Evolutionary conservation across 345 rosid genomes (phyloP), one percentile per base, ranked within the genome.

Genomic region (Bruguiera parviflora): DNA sequence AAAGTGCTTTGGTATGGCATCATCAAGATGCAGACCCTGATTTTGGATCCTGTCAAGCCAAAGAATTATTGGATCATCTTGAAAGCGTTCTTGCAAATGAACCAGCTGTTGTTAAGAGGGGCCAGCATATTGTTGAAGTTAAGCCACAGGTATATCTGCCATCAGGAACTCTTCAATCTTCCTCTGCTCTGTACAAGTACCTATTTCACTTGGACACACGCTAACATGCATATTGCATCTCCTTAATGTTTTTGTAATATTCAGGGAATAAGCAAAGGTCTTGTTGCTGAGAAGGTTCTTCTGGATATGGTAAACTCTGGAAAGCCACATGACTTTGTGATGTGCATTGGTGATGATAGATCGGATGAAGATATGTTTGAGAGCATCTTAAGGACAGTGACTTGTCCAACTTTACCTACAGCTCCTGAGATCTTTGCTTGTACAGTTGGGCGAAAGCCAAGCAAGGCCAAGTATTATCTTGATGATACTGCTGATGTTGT

Each of bases 281-380:
- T 84, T 61, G 94, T 88, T 22, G 89, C 89, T 22, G 88, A 88
- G 67, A 88, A 88, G 73, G 85, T 90, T 29, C 78, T 92, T 43
- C 68, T 61, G 57, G 74, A 63, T 68, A 80, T 88, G 89, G 84
- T 82, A n/a, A 77, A 82, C 33, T 65, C 71, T 5, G 89, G 85
- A 2, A 76, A 69, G 49, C 76, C 88, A 53, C 98, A 94, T 5
- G 96, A 89, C 72, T 88, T 89, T 76, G 91, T 92, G 52, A 80
- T 89, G 86, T 92, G 98, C 69, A 77, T 89, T 66, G 96, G 96
- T 31, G 98, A 92, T 70, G 98, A 92, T 79, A 83, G 85, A 85
- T 92, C 96, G 24, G 97, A 92, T 71, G 96, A 92, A 67, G 97
- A 92, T 79, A 92, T 92, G 97, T 92, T 92, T 71, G 87, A 89